phyloP scores from a whole-genome alignment of 1,284 basidiomycete genomes.

The Limonomyces culmigenus region DNA sequence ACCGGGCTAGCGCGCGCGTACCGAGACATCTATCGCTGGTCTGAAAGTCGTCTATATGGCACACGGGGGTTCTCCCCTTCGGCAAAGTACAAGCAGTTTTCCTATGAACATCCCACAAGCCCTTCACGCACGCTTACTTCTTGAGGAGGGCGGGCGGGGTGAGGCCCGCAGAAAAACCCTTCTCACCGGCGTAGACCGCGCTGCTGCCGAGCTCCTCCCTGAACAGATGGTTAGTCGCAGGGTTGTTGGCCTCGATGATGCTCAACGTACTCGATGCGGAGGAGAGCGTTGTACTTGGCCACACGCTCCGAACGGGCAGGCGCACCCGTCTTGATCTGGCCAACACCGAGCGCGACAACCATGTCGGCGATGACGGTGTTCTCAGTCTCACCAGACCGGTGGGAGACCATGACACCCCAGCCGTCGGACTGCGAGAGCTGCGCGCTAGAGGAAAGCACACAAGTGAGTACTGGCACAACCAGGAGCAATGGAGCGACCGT shows the following conservation, averaged over 20 bases:
- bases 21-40: no score
- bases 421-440: conserved; percentile 93
- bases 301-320: conserved; percentile 89
- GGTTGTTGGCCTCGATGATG: no score
- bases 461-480: no score
- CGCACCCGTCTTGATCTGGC: conserved; percentile 98
- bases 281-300: conserved; percentile 82
- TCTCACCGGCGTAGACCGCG: conserved; percentile 60
- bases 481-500: conserved; percentile 15
- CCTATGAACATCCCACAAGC: no score
- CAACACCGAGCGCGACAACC: conserved; percentile 82
- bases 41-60: no score
- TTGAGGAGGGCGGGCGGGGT: conserved; percentile 58
- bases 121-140: no score
- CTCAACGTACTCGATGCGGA: conserved; percentile 69
- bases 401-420: conserved; percentile 99
- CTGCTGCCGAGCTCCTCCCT: conserved; percentile 65
- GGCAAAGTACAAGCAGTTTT: no score
- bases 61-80: no score
- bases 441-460: conserved; percentile 33
- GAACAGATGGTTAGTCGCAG: no score
- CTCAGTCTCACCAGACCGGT: conserved; percentile 95
- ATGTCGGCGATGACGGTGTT: conserved; percentile 97
- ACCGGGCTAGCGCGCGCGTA: no score
- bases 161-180: conserved; percentile 65